phyloP scores from a whole-genome alignment of 2,329 filamentous ascomycete species.

The Mollisia scopiformis region DNA sequence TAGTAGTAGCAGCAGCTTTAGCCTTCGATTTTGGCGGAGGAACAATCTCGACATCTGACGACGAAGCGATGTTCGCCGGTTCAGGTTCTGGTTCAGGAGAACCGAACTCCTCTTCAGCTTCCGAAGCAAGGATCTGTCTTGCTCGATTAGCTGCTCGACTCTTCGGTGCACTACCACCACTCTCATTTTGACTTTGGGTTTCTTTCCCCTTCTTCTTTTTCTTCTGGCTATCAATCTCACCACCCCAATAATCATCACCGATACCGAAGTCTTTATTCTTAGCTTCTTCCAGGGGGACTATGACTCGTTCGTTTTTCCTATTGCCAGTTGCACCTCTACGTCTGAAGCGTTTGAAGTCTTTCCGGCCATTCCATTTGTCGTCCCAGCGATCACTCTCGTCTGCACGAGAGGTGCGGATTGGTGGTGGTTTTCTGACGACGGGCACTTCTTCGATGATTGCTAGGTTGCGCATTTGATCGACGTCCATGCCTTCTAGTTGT shows the following conservation, averaged over 20 bases:
- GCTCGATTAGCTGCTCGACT: slow-evolving; percentile 12
- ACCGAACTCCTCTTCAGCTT: slow-evolving; percentile 13
- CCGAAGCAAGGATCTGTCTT: slow-evolving; percentile 1
- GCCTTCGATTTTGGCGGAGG: slow-evolving; percentile 2
- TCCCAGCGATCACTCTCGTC: slow-evolving; percentile 73
- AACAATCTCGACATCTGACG: slow-evolving; percentile 21
- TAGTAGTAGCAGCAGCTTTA: not conserved
- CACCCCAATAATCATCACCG: slow-evolving; percentile 61
- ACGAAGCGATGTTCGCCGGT: not conserved
- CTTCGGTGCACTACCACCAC: not conserved
- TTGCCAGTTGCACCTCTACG: slow-evolving; percentile 53
- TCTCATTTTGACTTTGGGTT: slow-evolving; percentile 3
- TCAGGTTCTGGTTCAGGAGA: not conserved
- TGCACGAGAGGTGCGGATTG: slow-evolving; percentile 34
- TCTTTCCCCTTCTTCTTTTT: slow-evolving; percentile 33
- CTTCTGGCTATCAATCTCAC: slow-evolving; percentile 39
- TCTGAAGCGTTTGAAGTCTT: slow-evolving; percentile 93
- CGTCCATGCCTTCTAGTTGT: slow-evolving; percentile 66
- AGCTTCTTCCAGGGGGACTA: slow-evolving; percentile 66
- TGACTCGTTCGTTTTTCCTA: slow-evolving; percentile 39
- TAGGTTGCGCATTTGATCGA: slow-evolving; percentile 72
- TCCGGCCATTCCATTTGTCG: slow-evolving; percentile 87
- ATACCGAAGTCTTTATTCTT: slow-evolving; percentile 60
- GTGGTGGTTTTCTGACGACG: slow-evolving; percentile 47
- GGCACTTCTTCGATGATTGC: slow-evolving; percentile 79